Evolutionary conservation across 179 eudicot species (phyloP).

Genomic region (Carnegiea gigantea): DNA sequence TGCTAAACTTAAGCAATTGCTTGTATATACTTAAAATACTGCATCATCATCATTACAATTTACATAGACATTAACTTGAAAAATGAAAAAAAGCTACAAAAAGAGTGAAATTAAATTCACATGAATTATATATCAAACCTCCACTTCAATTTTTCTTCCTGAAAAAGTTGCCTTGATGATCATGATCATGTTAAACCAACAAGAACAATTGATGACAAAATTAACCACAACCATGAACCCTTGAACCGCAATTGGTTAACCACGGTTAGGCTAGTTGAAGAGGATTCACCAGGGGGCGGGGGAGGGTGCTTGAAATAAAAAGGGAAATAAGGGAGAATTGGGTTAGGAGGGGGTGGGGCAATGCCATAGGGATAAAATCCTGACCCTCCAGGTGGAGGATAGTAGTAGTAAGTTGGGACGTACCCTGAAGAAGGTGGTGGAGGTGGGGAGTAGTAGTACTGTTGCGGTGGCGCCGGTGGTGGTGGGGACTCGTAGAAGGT

Average conservation of each 20-base stretch:
- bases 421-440: conserved; percentile 16
- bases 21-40: not conserved
- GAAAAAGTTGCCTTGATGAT: not conserved
- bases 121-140: not conserved
- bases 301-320: conserved; percentile 30
- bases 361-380: conserved; percentile 8
- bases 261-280: conserved; percentile 11
- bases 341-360: conserved; percentile 40
- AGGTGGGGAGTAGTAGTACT: conserved; percentile 27
- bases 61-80: not conserved
- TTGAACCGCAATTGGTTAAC: not conserved
- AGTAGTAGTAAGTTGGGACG: conserved; percentile 21
- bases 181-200: conserved; percentile 4
- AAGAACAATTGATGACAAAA: conserved; percentile 15
- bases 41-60: conserved; percentile 3
- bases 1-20: not conserved
- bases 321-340: conserved; percentile 35
- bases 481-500: conserved; percentile 25
- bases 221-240: conserved; percentile 4
- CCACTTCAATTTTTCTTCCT: not conserved
- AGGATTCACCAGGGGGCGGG: conserved; percentile 17
- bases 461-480: conserved; percentile 13
- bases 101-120: not conserved
- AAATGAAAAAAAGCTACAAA: not conserved
- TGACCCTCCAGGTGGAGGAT: conserved; percentile 26